These are phyloP conservation scores for Coffea canephora DNA, from an alignment of 257 asterid species.

Conservation along the genomic window DNA sequence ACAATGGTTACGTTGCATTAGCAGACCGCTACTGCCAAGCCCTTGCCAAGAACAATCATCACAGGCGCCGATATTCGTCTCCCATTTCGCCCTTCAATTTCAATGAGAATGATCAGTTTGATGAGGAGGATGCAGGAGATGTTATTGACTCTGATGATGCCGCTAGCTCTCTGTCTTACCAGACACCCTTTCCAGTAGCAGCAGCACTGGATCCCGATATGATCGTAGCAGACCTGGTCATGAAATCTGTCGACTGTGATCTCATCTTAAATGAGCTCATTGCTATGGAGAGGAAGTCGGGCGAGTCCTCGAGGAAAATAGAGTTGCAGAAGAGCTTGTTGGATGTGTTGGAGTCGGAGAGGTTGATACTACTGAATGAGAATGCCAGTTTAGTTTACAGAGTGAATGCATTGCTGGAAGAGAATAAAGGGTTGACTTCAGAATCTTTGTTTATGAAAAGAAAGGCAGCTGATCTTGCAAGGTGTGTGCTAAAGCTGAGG, in stretches of 20 bases:
- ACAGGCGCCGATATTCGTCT: constrained; percentile 47
- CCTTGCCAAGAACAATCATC: constrained; percentile 53
- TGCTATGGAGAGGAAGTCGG: constrained; percentile 46
- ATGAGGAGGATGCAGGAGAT: constrained; percentile 43
- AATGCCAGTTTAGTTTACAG: constrained; percentile 70
- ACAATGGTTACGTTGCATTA: constrained; percentile 71
- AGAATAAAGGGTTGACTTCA: constrained; percentile 72
- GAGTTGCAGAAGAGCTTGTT: constrained; percentile 82
- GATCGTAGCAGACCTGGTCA: constrained; percentile 66
- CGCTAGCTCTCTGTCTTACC: constrained; percentile 72
- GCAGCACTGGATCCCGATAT: constrained; percentile 40
- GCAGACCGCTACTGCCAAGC: constrained; percentile 84
- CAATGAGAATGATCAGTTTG: constrained; percentile 29
- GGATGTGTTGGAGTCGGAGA: constrained; percentile 89
- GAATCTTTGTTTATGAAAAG: constrained; percentile 77
- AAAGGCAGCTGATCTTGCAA: constrained; percentile 86
- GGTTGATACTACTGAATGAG: constrained; percentile 77
- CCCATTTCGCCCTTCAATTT: constrained; percentile 39
- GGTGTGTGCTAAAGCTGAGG: constrained; percentile 75
- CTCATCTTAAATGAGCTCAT: constrained; percentile 50
- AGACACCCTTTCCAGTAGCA: constrained; percentile 27
- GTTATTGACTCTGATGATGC: constrained; percentile 74
- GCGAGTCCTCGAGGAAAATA: constrained; percentile 63
- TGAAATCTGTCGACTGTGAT: constrained; percentile 70
- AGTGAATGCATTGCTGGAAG: constrained; percentile 61